Percentiles rank a stretch among this genome's conserved stretches.
Evolutionary conservation across 1,284 basidiomycete species (phyloP).

Genomic region (Porogramme epimiltina): DNA sequence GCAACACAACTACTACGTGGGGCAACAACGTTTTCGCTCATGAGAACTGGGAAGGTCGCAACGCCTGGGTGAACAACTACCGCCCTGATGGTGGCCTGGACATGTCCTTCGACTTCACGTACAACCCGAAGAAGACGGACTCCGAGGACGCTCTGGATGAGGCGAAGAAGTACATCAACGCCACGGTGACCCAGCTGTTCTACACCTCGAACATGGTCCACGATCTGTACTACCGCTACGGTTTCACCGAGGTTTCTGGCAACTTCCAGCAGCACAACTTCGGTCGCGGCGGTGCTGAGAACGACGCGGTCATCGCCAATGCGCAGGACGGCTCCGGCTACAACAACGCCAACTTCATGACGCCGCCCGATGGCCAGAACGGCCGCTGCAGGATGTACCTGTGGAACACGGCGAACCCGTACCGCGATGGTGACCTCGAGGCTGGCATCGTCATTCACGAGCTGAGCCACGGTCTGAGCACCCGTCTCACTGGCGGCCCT

Average conservation of each 20-base stretch:
- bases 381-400: constrained; percentile 97
- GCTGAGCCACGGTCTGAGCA: constrained; percentile 87
- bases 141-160: constrained; percentile 56
- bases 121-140: constrained; percentile 54
- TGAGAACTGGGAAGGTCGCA: constrained; percentile 88
- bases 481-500: constrained; percentile 92
- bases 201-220: constrained; percentile 89
- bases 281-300: constrained; percentile 82
- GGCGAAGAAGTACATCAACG: constrained; percentile 83
- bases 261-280: constrained; percentile 99
- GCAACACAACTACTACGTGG: constrained; percentile 80
- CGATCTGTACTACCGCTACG: constrained; percentile 74
- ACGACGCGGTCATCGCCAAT: constrained; percentile 91
- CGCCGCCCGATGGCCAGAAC: constrained; percentile 73
- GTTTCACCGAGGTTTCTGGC: constrained; percentile 88
- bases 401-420: constrained; percentile 90
- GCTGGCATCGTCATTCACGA: constrained; percentile 94
- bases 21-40: constrained; percentile 93
- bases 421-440: constrained; percentile 93
- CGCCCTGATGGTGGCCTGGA: constrained; percentile 69
- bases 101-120: constrained; percentile 72
- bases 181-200: constrained; percentile 88
- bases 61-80: constrained; percentile 75
- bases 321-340: constrained; percentile 94
- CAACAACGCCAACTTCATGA: constrained; percentile 89